Percentiles rank a stretch among this genome's conserved stretches.
Evolutionary conservation across 1,284 basidiomycete genomes (phyloP).

Genomic region (Xanthoconium separans): DNA sequence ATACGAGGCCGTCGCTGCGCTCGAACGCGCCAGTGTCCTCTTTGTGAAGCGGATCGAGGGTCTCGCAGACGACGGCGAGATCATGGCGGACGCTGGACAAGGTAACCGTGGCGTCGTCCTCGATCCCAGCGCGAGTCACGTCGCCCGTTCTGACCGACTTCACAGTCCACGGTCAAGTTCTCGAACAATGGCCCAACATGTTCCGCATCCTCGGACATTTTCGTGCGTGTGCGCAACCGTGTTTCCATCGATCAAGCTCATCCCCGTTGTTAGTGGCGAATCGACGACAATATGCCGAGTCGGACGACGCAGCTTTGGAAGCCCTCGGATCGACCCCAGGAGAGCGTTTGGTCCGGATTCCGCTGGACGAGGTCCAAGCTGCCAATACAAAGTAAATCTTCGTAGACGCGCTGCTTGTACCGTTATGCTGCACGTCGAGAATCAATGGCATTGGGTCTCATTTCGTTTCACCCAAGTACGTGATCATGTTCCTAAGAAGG

Average conservation of each 20-base stretch:
- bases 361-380: constrained; percentile 31
- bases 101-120: constrained; percentile 37
- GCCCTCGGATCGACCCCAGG: constrained; percentile 13
- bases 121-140: no score
- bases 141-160: constrained; percentile 2
- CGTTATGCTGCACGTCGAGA: not conserved
- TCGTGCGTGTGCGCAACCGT: constrained; percentile 39
- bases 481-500: not conserved
- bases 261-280: constrained; percentile 24
- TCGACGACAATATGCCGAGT: constrained; percentile 17
- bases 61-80: constrained; percentile 66
- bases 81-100: constrained; percentile 73
- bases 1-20: constrained; percentile 68
- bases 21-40: constrained; percentile 60
- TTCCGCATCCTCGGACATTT: constrained; percentile 70
- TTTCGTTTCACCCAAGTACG: not conserved
- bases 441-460: no score
- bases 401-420: constrained; percentile 5
- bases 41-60: constrained; percentile 68
- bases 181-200: constrained; percentile 81
- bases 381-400: constrained; percentile 8
- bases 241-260: not conserved
- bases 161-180: constrained; percentile 70
- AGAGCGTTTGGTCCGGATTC: constrained; percentile 33
- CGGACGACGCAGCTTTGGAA: constrained; percentile 9